phyloP scores from a whole-genome alignment of 768 basidiomycete species.

The Naganishia onofrii region DNA sequence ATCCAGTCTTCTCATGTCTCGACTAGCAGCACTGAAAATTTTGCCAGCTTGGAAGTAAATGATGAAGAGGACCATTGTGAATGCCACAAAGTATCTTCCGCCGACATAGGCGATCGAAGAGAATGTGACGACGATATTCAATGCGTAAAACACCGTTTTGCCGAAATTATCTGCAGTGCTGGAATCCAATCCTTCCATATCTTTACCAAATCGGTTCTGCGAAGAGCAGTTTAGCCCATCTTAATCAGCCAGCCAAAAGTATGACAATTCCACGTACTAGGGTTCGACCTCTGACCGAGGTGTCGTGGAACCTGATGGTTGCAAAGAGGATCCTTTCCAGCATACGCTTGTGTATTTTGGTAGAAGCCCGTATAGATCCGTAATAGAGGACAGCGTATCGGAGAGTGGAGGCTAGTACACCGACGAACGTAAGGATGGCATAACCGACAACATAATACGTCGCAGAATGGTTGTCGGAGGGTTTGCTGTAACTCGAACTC shows the following conservation, averaged over 20 bases:
- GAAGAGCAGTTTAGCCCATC: conserved; percentile 19
- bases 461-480: conserved; percentile 53
- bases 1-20: conserved; percentile 56
- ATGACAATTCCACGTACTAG: background rate
- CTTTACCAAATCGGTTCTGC: conserved; percentile 59
- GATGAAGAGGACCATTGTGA: conserved; percentile 40
- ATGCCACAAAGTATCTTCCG: conserved; percentile 69
- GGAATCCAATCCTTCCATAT: conserved; percentile 84
- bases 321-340: conserved; percentile 80
- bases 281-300: conserved; percentile 72
- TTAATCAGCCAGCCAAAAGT: too few relatives aligned
- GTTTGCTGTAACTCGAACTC: conserved; percentile 57
- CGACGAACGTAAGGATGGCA: conserved; percentile 74
- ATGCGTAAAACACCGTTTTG: conserved; percentile 66
- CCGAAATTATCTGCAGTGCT: conserved; percentile 80
- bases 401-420: conserved; percentile 50
- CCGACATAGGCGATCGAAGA: conserved; percentile 74
- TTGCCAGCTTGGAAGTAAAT: conserved; percentile 55
- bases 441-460: conserved; percentile 70
- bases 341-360: conserved; percentile 69
- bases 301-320: conserved; percentile 89
- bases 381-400: conserved; percentile 62
- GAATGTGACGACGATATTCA: conserved; percentile 71
- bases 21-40: conserved; percentile 78
- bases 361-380: conserved; percentile 79